phyloP scores from a whole-genome alignment of 352 stramenopile genomes.

The Pythium scleroteichum region DNA sequence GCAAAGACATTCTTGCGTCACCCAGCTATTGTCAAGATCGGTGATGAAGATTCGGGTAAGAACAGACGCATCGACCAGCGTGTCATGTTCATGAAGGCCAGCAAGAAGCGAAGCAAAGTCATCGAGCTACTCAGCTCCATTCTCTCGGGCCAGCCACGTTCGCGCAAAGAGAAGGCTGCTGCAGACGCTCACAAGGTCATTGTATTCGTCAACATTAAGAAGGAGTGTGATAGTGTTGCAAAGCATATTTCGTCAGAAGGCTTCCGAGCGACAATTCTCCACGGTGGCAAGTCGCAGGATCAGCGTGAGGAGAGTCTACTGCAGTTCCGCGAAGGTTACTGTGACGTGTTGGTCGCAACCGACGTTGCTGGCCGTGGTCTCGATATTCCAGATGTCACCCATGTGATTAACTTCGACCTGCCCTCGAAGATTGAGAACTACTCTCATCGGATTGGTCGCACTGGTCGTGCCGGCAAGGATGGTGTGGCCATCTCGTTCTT shows the following conservation, averaged over 20 bases:
- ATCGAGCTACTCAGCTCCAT: conserved; percentile 88
- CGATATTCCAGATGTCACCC: conserved; percentile 98
- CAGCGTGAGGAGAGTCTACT: conserved; percentile 92
- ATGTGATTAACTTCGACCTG: conserved; percentile 99
- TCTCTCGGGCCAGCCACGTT: conserved; percentile 61
- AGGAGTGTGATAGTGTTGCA: conserved; percentile 95
- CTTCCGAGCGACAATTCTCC: conserved; percentile 93
- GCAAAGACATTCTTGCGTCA: conserved; percentile 96
- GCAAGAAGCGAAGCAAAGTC: conserved; percentile 91
- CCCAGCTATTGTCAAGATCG: conserved; percentile 97
- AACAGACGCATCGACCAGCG: conserved; percentile 98
- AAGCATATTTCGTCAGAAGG: conserved; percentile 91
- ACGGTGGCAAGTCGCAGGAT: conserved; percentile 97
- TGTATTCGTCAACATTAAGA: conserved; percentile 99
- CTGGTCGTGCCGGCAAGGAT: conserved; percentile 96
- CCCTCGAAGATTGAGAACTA: conserved; percentile 98
- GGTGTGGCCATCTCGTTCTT: conserved; percentile 97
- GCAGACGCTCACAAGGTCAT: conserved; percentile 94
- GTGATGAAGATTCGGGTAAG: conserved; percentile 96
- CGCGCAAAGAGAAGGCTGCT: conserved; percentile 64
- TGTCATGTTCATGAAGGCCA: conserved; percentile 91
- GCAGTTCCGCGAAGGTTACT: conserved; percentile 88
- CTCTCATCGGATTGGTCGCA: conserved; percentile 98
- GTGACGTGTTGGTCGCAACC: conserved; percentile 92
- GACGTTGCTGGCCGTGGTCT: conserved; percentile 95